Conservation (phyloP, 768 basidiomycete species). For the Amanita polypyramis region DNA sequence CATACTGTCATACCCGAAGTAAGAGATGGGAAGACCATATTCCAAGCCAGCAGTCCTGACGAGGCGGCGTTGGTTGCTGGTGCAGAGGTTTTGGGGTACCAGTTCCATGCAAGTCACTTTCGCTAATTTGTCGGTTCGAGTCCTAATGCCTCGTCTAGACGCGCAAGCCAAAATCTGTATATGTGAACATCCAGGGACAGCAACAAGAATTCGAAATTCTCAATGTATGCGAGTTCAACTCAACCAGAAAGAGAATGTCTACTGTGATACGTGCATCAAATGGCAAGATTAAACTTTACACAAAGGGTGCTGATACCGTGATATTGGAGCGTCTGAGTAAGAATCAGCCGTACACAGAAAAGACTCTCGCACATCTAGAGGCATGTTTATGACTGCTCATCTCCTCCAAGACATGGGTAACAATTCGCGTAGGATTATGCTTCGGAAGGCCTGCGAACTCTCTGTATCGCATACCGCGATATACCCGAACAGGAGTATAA, state of each 20-base stretch:
- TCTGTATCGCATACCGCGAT: conserved; percentile 94
- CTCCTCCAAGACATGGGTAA: neutral
- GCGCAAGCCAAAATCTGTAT: conserved; percentile 93
- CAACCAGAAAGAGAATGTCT: conserved; percentile 96
- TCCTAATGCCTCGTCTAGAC: conserved; percentile 36
- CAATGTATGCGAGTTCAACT: conserved; percentile 99
- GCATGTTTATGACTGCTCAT: conserved; percentile 28
- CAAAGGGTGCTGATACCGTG: conserved; percentile 97
- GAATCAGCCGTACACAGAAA: conserved; percentile 76
- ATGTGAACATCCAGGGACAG: conserved; percentile 68
- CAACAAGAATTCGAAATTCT: conserved; percentile 79
- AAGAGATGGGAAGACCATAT: conserved; percentile 80
- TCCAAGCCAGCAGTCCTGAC: conserved; percentile 95
- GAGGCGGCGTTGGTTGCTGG: conserved; percentile 94
- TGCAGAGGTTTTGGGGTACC: conserved; percentile 85
- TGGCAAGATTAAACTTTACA: conserved; percentile 89
- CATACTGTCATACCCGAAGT: conserved; percentile 97
- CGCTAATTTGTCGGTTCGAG: neutral
- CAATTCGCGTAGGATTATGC: conserved; percentile 70
- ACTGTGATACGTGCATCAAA: conserved; percentile 81
- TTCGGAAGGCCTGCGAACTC: conserved; percentile 90
- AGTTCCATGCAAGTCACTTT: conserved; percentile 69
- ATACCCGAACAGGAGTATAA: conserved; percentile 85
- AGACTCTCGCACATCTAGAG: conserved; percentile 85
- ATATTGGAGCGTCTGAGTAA: conserved; percentile 88